These are phyloP conservation scores for Suillus paluster DNA, from an alignment of 768 basidiomycete species.

Conservation along the genomic window DNA sequence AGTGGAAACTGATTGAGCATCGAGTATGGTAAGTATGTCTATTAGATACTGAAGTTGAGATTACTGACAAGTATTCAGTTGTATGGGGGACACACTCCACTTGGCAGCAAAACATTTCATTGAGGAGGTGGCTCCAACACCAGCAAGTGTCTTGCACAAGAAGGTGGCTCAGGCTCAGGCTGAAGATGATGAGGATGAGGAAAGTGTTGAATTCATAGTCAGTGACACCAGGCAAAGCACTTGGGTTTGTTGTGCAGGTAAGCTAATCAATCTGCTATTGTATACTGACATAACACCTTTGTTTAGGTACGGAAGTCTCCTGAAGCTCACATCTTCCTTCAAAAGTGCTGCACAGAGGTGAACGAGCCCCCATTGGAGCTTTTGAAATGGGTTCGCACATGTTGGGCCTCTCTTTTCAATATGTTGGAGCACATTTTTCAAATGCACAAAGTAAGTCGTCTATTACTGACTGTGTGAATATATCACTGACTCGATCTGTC, in stretches of 20 bases:
- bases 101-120: not conserved
- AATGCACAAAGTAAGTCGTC: not conserved
- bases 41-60: not conserved
- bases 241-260: not conserved
- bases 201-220: not conserved
- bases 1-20: conserved; percentile 11
- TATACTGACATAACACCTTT: too few species aligned
- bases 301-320: not conserved
- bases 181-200: too few species aligned
- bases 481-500: not conserved
- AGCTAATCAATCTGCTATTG: not conserved
- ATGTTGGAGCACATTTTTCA: not conserved
- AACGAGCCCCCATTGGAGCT: not conserved
- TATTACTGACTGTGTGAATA: not conserved
- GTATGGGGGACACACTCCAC: not conserved
- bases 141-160: too few species aligned
- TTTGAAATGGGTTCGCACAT: not conserved
- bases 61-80: not conserved
- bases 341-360: not conserved
- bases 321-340: not conserved
- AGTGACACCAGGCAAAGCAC: not conserved
- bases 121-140: not conserved
- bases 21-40: conserved; percentile 15
- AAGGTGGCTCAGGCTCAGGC: too few species aligned
- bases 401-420: not conserved